Evolutionary conservation across 352 stramenopile species (phyloP).

Genomic region (Globisporangium middletonii): DNA sequence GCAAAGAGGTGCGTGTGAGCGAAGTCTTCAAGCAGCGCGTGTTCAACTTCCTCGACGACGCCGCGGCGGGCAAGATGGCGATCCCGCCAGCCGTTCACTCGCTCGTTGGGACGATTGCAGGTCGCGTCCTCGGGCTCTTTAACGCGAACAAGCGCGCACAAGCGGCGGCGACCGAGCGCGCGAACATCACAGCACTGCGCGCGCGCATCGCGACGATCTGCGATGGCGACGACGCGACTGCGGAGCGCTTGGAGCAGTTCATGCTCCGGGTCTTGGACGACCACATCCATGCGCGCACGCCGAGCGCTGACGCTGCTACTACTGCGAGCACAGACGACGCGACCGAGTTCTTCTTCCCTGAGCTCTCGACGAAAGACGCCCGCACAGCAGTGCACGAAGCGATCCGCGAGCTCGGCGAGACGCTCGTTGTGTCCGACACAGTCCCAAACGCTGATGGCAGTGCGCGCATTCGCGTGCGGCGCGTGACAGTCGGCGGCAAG

Average conservation of each 20-base stretch:
- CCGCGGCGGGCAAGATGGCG: slow-evolving; percentile 18
- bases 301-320: background rate
- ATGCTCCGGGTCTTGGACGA: slow-evolving; percentile 35
- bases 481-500: slow-evolving; percentile 76
- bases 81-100: slow-evolving; percentile 31
- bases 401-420: slow-evolving; percentile 63
- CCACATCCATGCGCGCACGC: slow-evolving; percentile 14
- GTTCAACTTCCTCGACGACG: slow-evolving; percentile 49
- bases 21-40: slow-evolving; percentile 78
- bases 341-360: slow-evolving; percentile 60
- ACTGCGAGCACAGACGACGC: slow-evolving; percentile 5
- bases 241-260: slow-evolving; percentile 31
- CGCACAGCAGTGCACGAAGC: slow-evolving; percentile 83
- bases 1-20: slow-evolving; percentile 58
- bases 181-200: slow-evolving; percentile 39
- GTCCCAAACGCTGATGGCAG: slow-evolving; percentile 28
- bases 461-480: slow-evolving; percentile 68
- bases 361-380: slow-evolving; percentile 77
- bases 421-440: slow-evolving; percentile 80
- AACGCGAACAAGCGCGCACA: slow-evolving; percentile 56
- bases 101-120: slow-evolving; percentile 57
- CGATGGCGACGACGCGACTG: slow-evolving; percentile 24
- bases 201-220: slow-evolving; percentile 37
- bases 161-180: slow-evolving; percentile 24
- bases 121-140: slow-evolving; percentile 47